Percentiles rank a stretch among this genome's conserved stretches.
phyloP scores from a whole-genome alignment of 768 basidiomycete genomes.

The Boletus vermiculosoides region DNA sequence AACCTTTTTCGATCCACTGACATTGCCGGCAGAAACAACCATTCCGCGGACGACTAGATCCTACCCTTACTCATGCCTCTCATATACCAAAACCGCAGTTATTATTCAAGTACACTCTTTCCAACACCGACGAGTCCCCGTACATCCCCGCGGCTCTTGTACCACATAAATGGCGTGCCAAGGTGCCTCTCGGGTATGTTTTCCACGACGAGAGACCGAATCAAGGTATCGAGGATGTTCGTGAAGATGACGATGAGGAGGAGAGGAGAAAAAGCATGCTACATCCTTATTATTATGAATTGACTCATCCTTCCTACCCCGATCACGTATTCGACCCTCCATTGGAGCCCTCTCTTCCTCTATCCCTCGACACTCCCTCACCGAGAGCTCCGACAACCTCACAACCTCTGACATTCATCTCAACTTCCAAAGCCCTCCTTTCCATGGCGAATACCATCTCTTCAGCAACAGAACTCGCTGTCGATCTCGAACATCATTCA shows the following conservation, averaged over 20 bases:
- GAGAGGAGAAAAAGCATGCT: slow-evolving; percentile 27
- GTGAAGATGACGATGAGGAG: slow-evolving; percentile 22
- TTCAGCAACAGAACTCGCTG: slow-evolving; percentile 71
- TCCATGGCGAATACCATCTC: slow-evolving; percentile 69
- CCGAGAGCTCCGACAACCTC: neutral
- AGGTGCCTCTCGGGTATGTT: slow-evolving; percentile 74
- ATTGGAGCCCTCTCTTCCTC: slow-evolving; percentile 49
- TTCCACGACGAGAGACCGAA: slow-evolving; percentile 32
- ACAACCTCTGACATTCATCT: slow-evolving; percentile 65
- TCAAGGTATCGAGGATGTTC: slow-evolving; percentile 20
- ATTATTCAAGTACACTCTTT: slow-evolving; percentile 55
- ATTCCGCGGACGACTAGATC: slow-evolving; percentile 48
- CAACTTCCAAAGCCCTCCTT: slow-evolving; percentile 52
- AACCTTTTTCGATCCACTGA: slow-evolving; percentile 4
- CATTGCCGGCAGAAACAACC: slow-evolving; percentile 33
- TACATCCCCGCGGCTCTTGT: slow-evolving; percentile 64
- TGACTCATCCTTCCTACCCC: slow-evolving; percentile 71
- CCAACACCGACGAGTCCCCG: slow-evolving; percentile 54
- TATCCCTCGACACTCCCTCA: slow-evolving; percentile 56
- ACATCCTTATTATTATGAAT: slow-evolving; percentile 89
- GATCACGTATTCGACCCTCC: slow-evolving; percentile 57
- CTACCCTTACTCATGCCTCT: slow-evolving; percentile 70
- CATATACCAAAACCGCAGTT: slow-evolving; percentile 82
- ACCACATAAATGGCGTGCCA: slow-evolving; percentile 76
- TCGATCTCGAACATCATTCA: slow-evolving; percentile 94